Percentiles rank a stretch among this genome's conserved stretches.
Conservation (phyloP, 2,329 filamentous ascomycete genomes). For the Cercospora nicotianae region DNA sequence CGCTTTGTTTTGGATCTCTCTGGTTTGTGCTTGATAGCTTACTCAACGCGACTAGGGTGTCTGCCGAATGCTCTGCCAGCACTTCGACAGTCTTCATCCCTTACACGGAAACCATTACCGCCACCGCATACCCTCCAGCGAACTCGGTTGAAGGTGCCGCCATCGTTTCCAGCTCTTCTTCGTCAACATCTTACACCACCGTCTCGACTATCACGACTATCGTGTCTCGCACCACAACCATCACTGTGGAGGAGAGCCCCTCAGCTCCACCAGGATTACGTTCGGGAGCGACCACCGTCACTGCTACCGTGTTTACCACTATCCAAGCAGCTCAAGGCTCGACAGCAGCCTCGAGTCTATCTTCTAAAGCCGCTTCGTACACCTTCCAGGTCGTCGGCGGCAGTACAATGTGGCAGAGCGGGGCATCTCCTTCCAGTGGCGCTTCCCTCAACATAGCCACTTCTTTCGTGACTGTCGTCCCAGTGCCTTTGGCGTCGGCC, state of each 20-base stretch:
- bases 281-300: slow-evolving; percentile 24
- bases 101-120: slow-evolving; percentile 29
- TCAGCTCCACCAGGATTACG: neutral
- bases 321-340: slow-evolving; percentile 1
- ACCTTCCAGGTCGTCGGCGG: slow-evolving; percentile 14
- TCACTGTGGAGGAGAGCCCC: slow-evolving; percentile 4
- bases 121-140: slow-evolving; percentile 10
- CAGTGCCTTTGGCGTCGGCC: slow-evolving; percentile 13
- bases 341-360: slow-evolving; percentile 7
- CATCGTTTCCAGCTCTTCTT: slow-evolving; percentile 5
- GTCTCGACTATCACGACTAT: slow-evolving; percentile 20
- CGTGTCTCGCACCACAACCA: slow-evolving; percentile 15
- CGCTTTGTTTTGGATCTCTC: slow-evolving; percentile 31
- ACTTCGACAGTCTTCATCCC: slow-evolving; percentile 34
- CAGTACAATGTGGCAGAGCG: slow-evolving; percentile 34
- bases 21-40: slow-evolving; percentile 32
- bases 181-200: slow-evolving; percentile 15
- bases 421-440: slow-evolving; percentile 30
- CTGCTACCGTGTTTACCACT: slow-evolving; percentile 17
- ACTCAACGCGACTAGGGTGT: slow-evolving; percentile 33
- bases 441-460: slow-evolving; percentile 28
- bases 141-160: slow-evolving; percentile 10
- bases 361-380: slow-evolving; percentile 12
- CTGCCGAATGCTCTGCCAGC: slow-evolving; percentile 29
- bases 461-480: slow-evolving; percentile 26